Evolutionary conservation across 805 yeast species (phyloP).

Genomic region (Metschnikowia borealis): DNA sequence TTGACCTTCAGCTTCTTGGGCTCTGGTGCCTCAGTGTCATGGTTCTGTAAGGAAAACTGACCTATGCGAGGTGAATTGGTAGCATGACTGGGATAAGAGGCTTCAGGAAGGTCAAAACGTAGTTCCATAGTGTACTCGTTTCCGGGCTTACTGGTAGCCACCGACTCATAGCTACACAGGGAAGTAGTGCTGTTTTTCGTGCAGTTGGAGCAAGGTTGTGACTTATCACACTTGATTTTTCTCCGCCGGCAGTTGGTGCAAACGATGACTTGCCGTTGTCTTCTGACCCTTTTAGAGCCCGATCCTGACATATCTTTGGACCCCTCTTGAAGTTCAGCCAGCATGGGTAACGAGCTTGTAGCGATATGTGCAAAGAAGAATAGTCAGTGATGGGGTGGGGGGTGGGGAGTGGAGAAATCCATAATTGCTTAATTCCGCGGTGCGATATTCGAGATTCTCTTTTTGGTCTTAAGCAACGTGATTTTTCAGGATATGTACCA

Average conservation of each 20-base stretch:
- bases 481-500: neutral
- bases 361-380: neutral
- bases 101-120: slow-evolving; percentile 5
- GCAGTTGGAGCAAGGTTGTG: slow-evolving; percentile 26
- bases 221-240: slow-evolving; percentile 32
- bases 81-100: neutral
- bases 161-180: slow-evolving; percentile 21
- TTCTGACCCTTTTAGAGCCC: slow-evolving; percentile 8
- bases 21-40: neutral
- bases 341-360: neutral
- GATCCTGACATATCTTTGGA: neutral
- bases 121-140: slow-evolving; percentile 12
- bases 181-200: slow-evolving; percentile 18
- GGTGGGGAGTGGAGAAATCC: neutral
- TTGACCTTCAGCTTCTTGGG: neutral
- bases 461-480: neutral
- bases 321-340: neutral
- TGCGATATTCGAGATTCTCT: neutral
- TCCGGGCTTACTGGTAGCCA: slow-evolving; percentile 4
- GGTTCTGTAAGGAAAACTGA: neutral
- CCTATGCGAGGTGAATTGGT: neutral
- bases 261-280: slow-evolving; percentile 24
- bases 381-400: neutral
- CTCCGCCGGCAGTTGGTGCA: slow-evolving; percentile 31
- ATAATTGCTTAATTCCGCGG: neutral